A percentile compares a stretch with the other conserved stretches of the same genome.
phyloP scores from a whole-genome alignment of 2,329 filamentous ascomycete genomes.

The Cercospora janseana region DNA sequence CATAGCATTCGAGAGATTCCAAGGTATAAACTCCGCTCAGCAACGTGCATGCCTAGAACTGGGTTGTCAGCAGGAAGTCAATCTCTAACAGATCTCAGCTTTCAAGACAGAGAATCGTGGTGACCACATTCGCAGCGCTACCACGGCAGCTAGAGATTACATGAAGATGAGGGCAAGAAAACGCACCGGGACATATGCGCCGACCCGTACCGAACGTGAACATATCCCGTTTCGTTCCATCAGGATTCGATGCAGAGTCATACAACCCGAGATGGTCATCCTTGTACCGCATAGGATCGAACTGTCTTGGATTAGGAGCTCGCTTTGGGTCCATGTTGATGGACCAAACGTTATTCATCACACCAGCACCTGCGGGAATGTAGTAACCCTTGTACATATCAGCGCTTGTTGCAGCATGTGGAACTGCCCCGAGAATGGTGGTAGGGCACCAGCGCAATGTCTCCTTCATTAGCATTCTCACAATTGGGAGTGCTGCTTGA shows the following conservation, averaged over 20 bases:
- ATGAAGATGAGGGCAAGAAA: too few relatives aligned
- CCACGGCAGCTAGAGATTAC: too few relatives aligned
- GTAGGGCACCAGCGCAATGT: constrained; percentile 25
- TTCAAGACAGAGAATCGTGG: too few relatives aligned
- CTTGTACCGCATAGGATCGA: constrained; percentile 31
- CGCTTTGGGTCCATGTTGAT: constrained; percentile 27
- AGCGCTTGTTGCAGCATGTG: constrained; percentile 29
- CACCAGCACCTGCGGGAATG: constrained; percentile 29
- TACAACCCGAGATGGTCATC: constrained; percentile 25
- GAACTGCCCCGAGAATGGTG: constrained; percentile 25
- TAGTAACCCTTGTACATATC: constrained; percentile 32
- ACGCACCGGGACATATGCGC: constrained; percentile 34
- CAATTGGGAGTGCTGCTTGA: constrained; percentile 20
- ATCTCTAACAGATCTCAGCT: too few relatives aligned
- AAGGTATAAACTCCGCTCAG: constrained; percentile 32
- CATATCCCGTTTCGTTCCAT: constrained; percentile 16
- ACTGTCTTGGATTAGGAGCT: constrained; percentile 26
- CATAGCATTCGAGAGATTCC: constrained; percentile 48
- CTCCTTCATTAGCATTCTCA: constrained; percentile 27
- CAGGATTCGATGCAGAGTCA: constrained; percentile 33
- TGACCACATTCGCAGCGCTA: too few relatives aligned
- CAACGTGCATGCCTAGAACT: constrained; percentile 36
- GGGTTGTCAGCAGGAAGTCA: too few relatives aligned
- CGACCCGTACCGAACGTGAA: constrained; percentile 35
- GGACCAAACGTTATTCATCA: constrained; percentile 32